phyloP scores from a whole-genome alignment of 768 basidiomycete genomes.

The Suillus discolor region DNA sequence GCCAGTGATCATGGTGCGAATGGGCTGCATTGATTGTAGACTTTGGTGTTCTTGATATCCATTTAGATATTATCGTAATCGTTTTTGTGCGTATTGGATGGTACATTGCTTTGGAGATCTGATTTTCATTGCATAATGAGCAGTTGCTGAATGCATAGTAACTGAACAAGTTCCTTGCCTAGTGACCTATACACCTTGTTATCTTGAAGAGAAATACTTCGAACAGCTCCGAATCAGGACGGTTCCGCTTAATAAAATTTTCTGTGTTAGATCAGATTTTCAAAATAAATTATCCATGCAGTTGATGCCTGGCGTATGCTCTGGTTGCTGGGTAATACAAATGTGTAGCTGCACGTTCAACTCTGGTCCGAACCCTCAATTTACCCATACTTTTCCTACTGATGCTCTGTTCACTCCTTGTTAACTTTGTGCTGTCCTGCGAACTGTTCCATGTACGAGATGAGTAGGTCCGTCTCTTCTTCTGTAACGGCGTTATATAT shows the following conservation, averaged over 20 bases:
- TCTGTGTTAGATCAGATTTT: not conserved
- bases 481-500: constrained; percentile 89
- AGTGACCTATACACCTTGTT: not conserved
- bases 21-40: not conserved
- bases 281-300: not conserved
- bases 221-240: not conserved
- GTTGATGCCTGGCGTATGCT: constrained; percentile 3
- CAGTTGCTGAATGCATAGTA: too few species aligned
- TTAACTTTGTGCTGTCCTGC: constrained; percentile 22
- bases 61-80: too few species aligned
- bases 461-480: constrained; percentile 63
- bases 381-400: constrained; percentile 5
- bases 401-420: not conserved
- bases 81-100: not conserved
- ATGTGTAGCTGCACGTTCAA: not conserved
- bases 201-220: not conserved
- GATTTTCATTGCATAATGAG: too few species aligned
- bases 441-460: constrained; percentile 64
- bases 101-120: too few species aligned
- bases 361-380: not conserved
- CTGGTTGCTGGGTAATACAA: not conserved
- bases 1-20: not conserved
- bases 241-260: not conserved
- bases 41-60: too few species aligned
- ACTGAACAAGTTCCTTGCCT: not conserved